Conservation (phyloP, 192 early-diverging fungal genomes). For the Coemansia sp. region DNA sequence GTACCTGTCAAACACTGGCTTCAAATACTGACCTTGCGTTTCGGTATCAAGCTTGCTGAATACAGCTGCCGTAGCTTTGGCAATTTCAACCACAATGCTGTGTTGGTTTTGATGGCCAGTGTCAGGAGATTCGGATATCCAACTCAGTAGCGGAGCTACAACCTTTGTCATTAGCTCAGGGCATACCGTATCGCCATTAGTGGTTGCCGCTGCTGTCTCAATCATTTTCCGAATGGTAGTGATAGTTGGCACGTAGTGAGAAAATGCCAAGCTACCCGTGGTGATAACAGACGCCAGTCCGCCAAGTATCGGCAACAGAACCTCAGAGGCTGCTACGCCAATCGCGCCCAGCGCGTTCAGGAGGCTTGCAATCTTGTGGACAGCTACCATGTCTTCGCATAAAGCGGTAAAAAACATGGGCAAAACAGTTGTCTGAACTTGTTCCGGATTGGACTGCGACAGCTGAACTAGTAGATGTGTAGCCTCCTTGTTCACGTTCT, state of each 20-base stretch:
- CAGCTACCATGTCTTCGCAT: conserved; percentile 27
- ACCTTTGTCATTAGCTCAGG: conserved; percentile 15
- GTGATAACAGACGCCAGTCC: conserved; percentile 23
- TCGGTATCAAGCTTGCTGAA: conserved; percentile 30
- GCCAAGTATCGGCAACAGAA: conserved; percentile 24
- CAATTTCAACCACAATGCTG: conserved; percentile 29
- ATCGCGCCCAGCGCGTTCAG: conserved; percentile 50
- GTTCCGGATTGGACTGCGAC: conserved; percentile 37
- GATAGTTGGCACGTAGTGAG: conserved; percentile 17
- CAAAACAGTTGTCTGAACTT: conserved; percentile 25
- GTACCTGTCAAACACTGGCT: conserved; percentile 27
- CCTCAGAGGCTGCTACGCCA: conserved; percentile 25
- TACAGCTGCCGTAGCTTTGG: conserved; percentile 21
- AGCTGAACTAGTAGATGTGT: conserved; percentile 49
- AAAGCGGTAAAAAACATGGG: conserved; percentile 49
- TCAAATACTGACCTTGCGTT: conserved; percentile 22
- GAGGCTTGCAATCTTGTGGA: conserved; percentile 33
- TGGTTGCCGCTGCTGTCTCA: conserved; percentile 18
- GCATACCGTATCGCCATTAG: not conserved
- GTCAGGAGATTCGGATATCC: conserved; percentile 5
- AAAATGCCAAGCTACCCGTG: conserved; percentile 13
- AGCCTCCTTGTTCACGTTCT: conserved; percentile 55
- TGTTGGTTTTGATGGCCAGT: not conserved
- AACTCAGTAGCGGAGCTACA: conserved; percentile 27
- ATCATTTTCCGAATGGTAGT: conserved; percentile 48